Evolutionary conservation across 1,284 basidiomycete species (phyloP).

Genomic region (Cryptococcus sp.): DNA sequence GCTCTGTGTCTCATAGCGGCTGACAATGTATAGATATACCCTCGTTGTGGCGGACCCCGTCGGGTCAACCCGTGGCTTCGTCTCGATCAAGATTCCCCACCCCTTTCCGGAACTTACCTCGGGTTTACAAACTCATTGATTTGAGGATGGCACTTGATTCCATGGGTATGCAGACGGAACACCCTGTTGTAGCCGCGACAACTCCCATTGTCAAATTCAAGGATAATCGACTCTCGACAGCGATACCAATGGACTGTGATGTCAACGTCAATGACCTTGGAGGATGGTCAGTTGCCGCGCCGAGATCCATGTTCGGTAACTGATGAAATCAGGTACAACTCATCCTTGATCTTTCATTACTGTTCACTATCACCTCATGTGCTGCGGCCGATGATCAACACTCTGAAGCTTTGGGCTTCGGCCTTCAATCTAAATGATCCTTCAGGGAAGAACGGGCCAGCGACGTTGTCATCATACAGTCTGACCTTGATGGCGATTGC

Average conservation of each 20-base stretch:
- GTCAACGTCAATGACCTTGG: constrained; percentile 47
- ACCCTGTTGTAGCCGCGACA: constrained; percentile 25
- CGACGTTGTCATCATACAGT: constrained; percentile 46
- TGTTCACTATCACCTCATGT: constrained; percentile 41
- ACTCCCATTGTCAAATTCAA: constrained; percentile 47
- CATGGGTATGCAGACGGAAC: constrained; percentile 16
- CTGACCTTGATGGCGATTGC: constrained; percentile 46
- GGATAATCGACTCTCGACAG: constrained; percentile 5
- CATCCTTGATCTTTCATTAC: constrained; percentile 43
- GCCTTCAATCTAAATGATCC: constrained; percentile 42
- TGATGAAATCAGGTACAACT: constrained; percentile 38
- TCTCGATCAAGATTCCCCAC: background rate
- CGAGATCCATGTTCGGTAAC: background rate
- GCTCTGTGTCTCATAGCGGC: background rate
- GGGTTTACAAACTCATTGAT: constrained; percentile 32
- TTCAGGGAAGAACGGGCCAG: constrained; percentile 27
- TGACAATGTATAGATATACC: constrained; percentile 4
- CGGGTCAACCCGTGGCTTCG: background rate
- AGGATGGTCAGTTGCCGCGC: constrained; percentile 31
- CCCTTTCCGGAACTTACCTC: constrained; percentile 13
- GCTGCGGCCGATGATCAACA: constrained; percentile 44
- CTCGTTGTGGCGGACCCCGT: constrained; percentile 14
- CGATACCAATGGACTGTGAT: constrained; percentile 27
- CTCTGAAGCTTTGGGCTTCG: constrained; percentile 44
- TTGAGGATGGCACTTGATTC: constrained; percentile 17